Evolutionary conservation across 2,329 filamentous ascomycete genomes (phyloP), one percentile per base, ranked within the genome.

Genomic region (Onygena corvina): DNA sequence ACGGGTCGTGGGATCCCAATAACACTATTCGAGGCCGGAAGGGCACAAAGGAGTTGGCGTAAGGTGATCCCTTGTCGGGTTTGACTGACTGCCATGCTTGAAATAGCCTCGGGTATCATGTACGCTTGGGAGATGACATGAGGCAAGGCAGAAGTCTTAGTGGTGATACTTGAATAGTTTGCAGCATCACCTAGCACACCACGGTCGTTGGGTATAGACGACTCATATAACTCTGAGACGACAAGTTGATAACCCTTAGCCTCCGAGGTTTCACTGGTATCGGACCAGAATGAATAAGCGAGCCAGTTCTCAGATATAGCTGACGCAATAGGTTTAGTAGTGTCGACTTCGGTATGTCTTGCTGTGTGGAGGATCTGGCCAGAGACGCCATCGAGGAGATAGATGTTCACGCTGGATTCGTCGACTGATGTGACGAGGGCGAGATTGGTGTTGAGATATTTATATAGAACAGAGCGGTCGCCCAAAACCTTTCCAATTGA

Each of bases 241-340:
- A 89, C 76, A 5, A 96, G 75, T 59, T 94, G 86, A 65, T 94
- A 86, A 31, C 89, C 89, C 65, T 87, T 86, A 52, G 89, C 77
- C 2, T 64, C 60, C 3, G 67, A 66, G 14, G 48, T 63, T 1
- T 74, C 71, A 36, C 61, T 59, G 36, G 72, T 67, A 27, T 81
- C 72, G 2, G 70, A 68, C 61, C 81, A 81, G 65, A 89, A 85
- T 5, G 86, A 84, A 70, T 94, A 96, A 4, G 82, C 76, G 61
- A 93, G 89, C 88, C 90, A 96, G 68, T 98, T 96, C 71, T 98
- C 92, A 0, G 88, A 84, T 47, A 95, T 74, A 21, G 80, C 77
- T 35, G 88, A 87, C 18, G 84, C 74, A 52, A 94, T 83, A 0
- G 82, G 76, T 61, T 88, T 83, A 44, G 68, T 72, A 1, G 77